Percentiles rank a stretch among this genome's conserved stretches.
Conservation (phyloP, 495 filamentous ascomycete species). For the Symbiotaphrina buchneri region DNA sequence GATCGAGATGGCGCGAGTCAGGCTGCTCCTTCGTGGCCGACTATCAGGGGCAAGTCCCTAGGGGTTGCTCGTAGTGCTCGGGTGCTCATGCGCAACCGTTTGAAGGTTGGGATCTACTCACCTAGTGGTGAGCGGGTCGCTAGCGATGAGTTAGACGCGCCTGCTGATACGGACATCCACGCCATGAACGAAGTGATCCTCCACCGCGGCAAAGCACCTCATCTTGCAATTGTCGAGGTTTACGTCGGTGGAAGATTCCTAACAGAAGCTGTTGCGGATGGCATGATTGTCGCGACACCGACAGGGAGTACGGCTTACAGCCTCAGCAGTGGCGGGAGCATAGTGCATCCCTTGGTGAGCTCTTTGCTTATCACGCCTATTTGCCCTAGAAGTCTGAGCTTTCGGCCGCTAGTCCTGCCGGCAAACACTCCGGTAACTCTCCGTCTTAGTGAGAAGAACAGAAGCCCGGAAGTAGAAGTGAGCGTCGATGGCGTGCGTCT, state of each 20-base stretch:
- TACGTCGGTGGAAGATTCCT: slow-evolving; percentile 66
- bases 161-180: slow-evolving; percentile 32
- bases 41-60: slow-evolving; percentile 59
- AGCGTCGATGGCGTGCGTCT: slow-evolving; percentile 71
- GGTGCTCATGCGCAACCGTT: slow-evolving; percentile 63
- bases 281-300: slow-evolving; percentile 81
- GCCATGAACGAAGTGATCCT: slow-evolving; percentile 92
- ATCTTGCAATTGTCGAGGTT: slow-evolving; percentile 77
- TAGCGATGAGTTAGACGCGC: not conserved
- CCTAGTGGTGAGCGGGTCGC: slow-evolving; percentile 20
- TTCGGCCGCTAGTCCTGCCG: slow-evolving; percentile 77
- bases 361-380: slow-evolving; percentile 81
- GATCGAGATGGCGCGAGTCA: not conserved
- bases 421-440: slow-evolving; percentile 67
- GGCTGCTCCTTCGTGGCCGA: slow-evolving; percentile 32
- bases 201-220: slow-evolving; percentile 72
- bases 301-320: slow-evolving; percentile 92
- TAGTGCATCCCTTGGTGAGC: slow-evolving; percentile 80
- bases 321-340: slow-evolving; percentile 77
- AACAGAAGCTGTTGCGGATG: slow-evolving; percentile 83
- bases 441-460: slow-evolving; percentile 58
- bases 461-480: slow-evolving; percentile 66
- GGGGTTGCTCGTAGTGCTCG: slow-evolving; percentile 49
- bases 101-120: slow-evolving; percentile 63
- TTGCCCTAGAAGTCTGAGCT: slow-evolving; percentile 76